Evolutionary conservation across 176 grass and related monocot genomes (phyloP).

Genomic region (Raddia distichophylla): DNA sequence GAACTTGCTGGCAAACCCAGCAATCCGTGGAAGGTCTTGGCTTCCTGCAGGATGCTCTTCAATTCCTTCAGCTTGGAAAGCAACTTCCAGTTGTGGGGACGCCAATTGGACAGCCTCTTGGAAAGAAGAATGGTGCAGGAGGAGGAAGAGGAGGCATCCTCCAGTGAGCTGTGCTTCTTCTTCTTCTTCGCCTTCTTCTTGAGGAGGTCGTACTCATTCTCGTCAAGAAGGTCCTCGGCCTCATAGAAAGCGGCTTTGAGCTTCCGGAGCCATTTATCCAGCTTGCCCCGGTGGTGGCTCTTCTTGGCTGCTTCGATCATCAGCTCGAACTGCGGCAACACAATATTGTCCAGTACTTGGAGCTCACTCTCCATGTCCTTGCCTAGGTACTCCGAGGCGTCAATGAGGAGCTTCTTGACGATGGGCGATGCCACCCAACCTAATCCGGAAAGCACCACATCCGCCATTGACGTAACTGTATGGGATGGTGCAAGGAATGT

Average conservation of each 20-base stretch:
- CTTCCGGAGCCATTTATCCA: neutral
- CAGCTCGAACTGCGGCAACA: slow-evolving; percentile 4
- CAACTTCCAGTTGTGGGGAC: neutral
- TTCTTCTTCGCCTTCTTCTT: neutral
- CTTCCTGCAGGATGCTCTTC: neutral
- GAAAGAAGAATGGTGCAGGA: neutral
- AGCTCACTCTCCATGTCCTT: too few relatives aligned
- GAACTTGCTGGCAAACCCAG: too few relatives aligned
- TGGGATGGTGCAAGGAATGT: too few relatives aligned
- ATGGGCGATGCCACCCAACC: neutral
- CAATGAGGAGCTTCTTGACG: neutral
- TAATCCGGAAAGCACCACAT: neutral
- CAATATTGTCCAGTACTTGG: too few relatives aligned
- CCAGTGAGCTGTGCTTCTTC: neutral
- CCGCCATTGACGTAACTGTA: neutral
- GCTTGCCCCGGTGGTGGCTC: neutral
- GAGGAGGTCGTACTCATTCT: slow-evolving; percentile 8
- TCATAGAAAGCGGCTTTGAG: slow-evolving; percentile 3
- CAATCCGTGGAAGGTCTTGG: too few relatives aligned
- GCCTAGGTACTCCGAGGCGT: too few relatives aligned
- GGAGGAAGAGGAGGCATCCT: neutral
- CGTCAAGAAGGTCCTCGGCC: neutral
- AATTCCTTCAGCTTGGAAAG: neutral
- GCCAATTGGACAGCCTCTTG: neutral
- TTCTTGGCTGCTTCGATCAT: slow-evolving; percentile 21